Evolutionary conservation across 148 eudicot genomes (phyloP).

Genomic region (Suaeda aralocaspica): DNA sequence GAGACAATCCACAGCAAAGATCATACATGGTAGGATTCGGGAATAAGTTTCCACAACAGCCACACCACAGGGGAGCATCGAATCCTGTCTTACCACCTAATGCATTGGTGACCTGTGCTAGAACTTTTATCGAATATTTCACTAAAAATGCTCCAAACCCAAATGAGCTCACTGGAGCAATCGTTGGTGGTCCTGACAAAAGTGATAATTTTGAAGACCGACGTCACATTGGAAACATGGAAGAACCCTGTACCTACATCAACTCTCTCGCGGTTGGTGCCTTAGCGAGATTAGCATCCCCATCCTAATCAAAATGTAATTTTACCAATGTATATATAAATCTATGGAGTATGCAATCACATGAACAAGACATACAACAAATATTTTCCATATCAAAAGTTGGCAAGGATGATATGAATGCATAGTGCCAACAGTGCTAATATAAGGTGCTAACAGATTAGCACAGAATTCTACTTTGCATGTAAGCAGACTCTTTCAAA

Average conservation of each 20-base stretch:
- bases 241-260: constrained; percentile 73
- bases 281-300: constrained; percentile 63
- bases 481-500: not conserved
- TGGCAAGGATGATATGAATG: not conserved
- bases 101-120: constrained; percentile 40
- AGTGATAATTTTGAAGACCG: constrained; percentile 57
- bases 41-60: constrained; percentile 61
- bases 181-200: constrained; percentile 82
- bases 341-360: not conserved
- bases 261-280: constrained; percentile 73
- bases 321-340: not conserved
- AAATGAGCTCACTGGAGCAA: constrained; percentile 86
- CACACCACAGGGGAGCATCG: constrained; percentile 93
- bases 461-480: constrained; percentile 2
- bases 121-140: constrained; percentile 53
- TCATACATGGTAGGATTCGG: constrained; percentile 96
- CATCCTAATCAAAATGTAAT: not conserved
- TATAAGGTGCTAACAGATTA: not conserved
- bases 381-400: not conserved
- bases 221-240: constrained; percentile 38
- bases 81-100: constrained; percentile 36
- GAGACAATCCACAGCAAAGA: constrained; percentile 62
- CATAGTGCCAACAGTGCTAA: not conserved
- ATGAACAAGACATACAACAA: not conserved
- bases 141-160: constrained; percentile 52